These are phyloP conservation scores for Echium plantagineum DNA, from an alignment of 257 asterid species.

Conservation along the genomic window DNA sequence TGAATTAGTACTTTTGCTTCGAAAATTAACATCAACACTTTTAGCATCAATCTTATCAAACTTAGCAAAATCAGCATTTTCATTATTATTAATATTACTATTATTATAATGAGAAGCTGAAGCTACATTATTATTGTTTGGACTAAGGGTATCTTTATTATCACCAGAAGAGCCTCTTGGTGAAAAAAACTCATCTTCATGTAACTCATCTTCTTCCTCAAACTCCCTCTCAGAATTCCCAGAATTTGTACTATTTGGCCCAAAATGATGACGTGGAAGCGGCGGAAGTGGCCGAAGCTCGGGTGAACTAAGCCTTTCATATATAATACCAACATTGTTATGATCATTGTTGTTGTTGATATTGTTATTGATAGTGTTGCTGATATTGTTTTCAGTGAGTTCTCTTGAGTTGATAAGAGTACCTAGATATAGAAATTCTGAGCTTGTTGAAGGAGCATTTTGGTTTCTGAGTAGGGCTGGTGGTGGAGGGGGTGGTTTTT, in stretches of 20 bases:
- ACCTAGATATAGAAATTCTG: slow-evolving; percentile 74
- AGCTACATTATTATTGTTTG: slow-evolving; percentile 6
- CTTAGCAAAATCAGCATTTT: not conserved
- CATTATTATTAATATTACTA: slow-evolving; percentile 14
- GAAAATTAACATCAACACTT: slow-evolving; percentile 1
- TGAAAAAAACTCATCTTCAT: slow-evolving; percentile 49
- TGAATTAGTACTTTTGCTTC: slow-evolving; percentile 25
- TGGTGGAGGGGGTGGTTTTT: slow-evolving; percentile 41
- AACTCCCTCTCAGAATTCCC: slow-evolving; percentile 7
- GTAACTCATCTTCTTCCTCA: slow-evolving; percentile 16
- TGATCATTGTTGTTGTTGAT: not conserved
- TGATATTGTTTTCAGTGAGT: slow-evolving; percentile 10
- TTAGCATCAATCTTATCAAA: slow-evolving; percentile 2
- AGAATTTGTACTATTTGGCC: slow-evolving; percentile 1
- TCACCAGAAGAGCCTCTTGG: slow-evolving; percentile 49
- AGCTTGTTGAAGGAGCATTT: slow-evolving; percentile 44
- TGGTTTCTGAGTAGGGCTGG: slow-evolving; percentile 29
- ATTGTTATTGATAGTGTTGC: not conserved
- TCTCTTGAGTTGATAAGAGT: slow-evolving; percentile 54
- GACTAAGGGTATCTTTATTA: slow-evolving; percentile 25
- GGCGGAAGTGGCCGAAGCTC: slow-evolving; percentile 93
- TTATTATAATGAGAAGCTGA: not conserved
- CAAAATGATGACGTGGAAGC: slow-evolving; percentile 54
- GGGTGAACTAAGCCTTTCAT: slow-evolving; percentile 60
- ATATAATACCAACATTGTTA: slow-evolving; percentile 14